phyloP scores from a whole-genome alignment of 768 basidiomycete genomes.

The Coprinopsis marcescibilis region DNA sequence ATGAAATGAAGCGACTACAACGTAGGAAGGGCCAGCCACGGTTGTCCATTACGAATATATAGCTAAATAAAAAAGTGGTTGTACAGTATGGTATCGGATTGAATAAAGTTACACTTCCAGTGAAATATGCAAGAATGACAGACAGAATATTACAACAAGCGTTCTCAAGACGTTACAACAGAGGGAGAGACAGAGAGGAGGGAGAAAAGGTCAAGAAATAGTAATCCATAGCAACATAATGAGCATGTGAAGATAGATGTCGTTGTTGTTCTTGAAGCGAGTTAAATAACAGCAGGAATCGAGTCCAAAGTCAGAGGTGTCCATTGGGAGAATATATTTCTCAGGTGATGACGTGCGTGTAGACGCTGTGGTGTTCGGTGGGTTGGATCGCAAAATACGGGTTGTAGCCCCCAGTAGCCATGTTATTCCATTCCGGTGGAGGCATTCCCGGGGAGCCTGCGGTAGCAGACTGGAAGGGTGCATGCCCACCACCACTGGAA shows the following conservation, averaged over 20 bases:
- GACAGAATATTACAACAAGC: neutral
- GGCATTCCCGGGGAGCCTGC: slow-evolving; percentile 43
- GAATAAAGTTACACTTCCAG: slow-evolving; percentile 7
- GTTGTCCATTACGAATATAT: slow-evolving; percentile 7
- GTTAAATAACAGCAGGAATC: neutral
- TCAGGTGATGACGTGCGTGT: slow-evolving; percentile 54
- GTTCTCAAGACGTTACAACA: neutral
- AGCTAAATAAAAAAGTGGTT: neutral
- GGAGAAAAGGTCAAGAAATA: neutral
- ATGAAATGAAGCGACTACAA: neutral
- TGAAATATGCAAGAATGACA: slow-evolving; percentile 15
- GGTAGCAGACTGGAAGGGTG: slow-evolving; percentile 36
- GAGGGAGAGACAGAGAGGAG: too few species aligned
- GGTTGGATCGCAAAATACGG: slow-evolving; percentile 60
- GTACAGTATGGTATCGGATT: slow-evolving; percentile 9
- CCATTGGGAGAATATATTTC: slow-evolving; percentile 9
- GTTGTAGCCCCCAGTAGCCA: slow-evolving; percentile 53
- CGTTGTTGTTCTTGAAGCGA: neutral
- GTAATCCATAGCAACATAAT: neutral
- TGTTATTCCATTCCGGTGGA: slow-evolving; percentile 57
- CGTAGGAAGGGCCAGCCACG: slow-evolving; percentile 7
- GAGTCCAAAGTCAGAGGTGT: slow-evolving; percentile 9
- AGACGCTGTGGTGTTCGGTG: slow-evolving; percentile 48
- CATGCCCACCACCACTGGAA: slow-evolving; percentile 34
- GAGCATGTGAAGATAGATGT: neutral